These are phyloP conservation scores for Blastocystis sp. DNA, from an alignment of 352 stramenopile species.

Conservation along the genomic window DNA sequence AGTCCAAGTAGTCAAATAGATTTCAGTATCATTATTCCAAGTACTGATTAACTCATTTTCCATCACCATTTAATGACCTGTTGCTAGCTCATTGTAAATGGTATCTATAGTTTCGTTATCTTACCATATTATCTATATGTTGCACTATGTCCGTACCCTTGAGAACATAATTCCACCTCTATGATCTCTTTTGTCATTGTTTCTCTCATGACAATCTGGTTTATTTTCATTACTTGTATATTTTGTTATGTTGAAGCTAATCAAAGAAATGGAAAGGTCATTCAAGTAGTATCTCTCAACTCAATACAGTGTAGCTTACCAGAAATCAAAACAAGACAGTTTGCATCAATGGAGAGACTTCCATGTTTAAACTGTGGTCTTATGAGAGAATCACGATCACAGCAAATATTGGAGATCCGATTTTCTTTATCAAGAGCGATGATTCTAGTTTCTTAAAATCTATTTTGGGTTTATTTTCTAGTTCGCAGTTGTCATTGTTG, in stretches of 20 bases:
- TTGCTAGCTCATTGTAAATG: no score
- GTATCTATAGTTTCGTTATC: no score
- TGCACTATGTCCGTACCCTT: neutral
- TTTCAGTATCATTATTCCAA: no score
- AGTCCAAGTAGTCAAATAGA: no score
- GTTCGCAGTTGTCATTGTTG: neutral
- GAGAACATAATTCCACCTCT: neutral
- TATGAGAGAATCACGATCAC: conserved; percentile 39
- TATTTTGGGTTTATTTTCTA: neutral
- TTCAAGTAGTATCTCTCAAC: neutral
- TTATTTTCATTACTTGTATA: neutral
- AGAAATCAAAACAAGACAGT: neutral
- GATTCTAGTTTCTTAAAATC: conserved; percentile 26
- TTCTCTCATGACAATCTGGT: neutral
- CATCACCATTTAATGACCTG: no score
- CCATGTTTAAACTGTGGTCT: conserved; percentile 12
- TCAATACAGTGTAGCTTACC: neutral
- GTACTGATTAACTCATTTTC: no score
- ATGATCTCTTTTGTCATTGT: neutral
- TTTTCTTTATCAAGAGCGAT: neutral
- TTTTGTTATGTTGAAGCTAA: neutral
- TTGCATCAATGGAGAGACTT: neutral
- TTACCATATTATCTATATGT: neutral
- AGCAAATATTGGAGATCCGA: neutral
- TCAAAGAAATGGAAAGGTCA: neutral